Base-by-base conservation (phyloP, 176 grass and related monocot genomes). In the Eleusine coracana region DNA sequence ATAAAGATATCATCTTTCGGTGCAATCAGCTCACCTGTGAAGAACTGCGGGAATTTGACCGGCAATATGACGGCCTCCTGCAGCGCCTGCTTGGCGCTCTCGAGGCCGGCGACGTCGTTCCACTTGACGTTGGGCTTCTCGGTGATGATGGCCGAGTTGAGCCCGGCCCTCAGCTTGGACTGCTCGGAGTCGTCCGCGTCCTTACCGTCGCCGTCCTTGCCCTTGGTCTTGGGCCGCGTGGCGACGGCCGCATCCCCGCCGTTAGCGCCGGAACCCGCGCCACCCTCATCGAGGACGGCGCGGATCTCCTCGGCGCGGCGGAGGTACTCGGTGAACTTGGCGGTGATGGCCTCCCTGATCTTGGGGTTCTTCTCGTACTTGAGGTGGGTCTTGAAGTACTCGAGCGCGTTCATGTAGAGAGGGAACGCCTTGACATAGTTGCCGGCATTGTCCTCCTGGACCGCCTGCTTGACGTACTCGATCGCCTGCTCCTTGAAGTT, bases 401-500 rank as follows among this genome's bases (percentile, higher is more conserved):
- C 97, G 70, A 99, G 93, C 13, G 97, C 97, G 91, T 99, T 92
- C 97, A 99, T 99, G 80, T 99, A 99, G 46, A 99, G 88, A 5
- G 91, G 93, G 86, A 99, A 99, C 1, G 97, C 97, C 87, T 99
- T 99, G 61, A 96, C 87, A 38, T 99, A 99, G 83, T 99, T 99
- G 18, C 93, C 93, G 12, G 93, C 93, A 94, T 99, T 99, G 87
- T 99, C 93, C 88, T 99, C 97, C 76, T 91, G 91, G 59, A 99
- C 93, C 39, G 93, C 97, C 83, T 94, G 93, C 83, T 88, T 99
- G 77, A 99, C 97, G 77, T 94, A 96, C 89, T 96, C 93, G 91
- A 99, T 99, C 89, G 97, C 97, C 93, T 99, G 93, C 89, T 99
- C 97, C 83, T 99, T 99, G 97, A 99, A 99, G 79, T 99, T 99